phyloP scores from a whole-genome alignment of 371 early-diverging fungal genomes.

The Conidiobolus incongruus region DNA sequence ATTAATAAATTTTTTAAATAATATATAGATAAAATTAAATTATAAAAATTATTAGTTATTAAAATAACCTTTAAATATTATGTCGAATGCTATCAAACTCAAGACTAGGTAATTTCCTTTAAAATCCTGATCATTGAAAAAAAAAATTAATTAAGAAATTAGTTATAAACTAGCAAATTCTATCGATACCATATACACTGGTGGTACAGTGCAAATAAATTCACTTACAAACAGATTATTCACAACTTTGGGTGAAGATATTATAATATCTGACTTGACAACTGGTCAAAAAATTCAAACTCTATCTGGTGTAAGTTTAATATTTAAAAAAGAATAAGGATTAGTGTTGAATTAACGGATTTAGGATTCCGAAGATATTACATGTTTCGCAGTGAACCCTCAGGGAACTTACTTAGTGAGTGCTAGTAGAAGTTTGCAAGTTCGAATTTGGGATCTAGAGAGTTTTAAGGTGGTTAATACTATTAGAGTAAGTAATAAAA shows the following conservation, averaged over 20 bases:
- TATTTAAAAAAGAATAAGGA: neutral
- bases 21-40: too few relatives aligned
- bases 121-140: too few relatives aligned
- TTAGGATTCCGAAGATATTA: constrained; percentile 68
- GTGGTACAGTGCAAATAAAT: constrained; percentile 56
- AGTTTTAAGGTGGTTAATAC: constrained; percentile 36
- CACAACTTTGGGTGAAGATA: constrained; percentile 63
- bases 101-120: too few relatives aligned
- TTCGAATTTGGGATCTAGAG: constrained; percentile 54
- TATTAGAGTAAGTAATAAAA: constrained; percentile 25
- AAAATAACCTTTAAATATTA: too few relatives aligned
- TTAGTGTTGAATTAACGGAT: constrained; percentile 1
- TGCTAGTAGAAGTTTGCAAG: constrained; percentile 55
- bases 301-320: constrained; percentile 32
- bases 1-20: too few relatives aligned
- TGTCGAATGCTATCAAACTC: too few relatives aligned
- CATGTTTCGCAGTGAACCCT: constrained; percentile 65
- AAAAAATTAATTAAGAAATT: too few relatives aligned
- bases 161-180: constrained; percentile 53
- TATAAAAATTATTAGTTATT: too few relatives aligned
- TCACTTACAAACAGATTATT: constrained; percentile 44
- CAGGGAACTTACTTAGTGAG: constrained; percentile 52
- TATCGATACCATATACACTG: constrained; percentile 85
- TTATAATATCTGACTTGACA: constrained; percentile 47
- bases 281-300: constrained; percentile 37